Evolutionary conservation across 2,329 filamentous ascomycete species (phyloP).

Genomic region (Microcyclospora pomicola): DNA sequence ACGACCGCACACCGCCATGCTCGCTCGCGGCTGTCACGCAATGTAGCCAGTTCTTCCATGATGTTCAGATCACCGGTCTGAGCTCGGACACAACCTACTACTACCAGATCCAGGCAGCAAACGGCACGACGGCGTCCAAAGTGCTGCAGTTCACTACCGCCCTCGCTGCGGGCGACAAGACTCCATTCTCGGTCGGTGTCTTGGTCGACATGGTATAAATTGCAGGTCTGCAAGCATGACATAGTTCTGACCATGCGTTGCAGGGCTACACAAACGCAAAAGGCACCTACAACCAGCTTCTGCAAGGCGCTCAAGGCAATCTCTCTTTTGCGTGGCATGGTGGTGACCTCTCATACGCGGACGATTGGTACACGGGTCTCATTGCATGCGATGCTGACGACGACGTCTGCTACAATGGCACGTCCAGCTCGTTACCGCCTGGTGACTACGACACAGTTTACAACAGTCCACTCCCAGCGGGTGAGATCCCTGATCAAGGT

Average conservation of each 20-base stretch:
- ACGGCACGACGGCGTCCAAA: constrained; percentile 36
- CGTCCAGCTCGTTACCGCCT: constrained; percentile 27
- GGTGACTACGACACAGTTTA: constrained; percentile 28
- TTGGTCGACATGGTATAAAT: constrained; percentile 34
- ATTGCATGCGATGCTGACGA: constrained; percentile 34
- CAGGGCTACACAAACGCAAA: constrained; percentile 38
- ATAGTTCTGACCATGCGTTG: no score
- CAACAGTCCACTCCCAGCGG: constrained; percentile 29
- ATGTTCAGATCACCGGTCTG: constrained; percentile 32
- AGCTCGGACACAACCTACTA: constrained; percentile 36
- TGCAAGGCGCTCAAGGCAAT: constrained; percentile 30
- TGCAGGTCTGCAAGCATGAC: no score
- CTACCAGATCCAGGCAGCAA: constrained; percentile 36
- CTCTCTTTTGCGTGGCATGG: constrained; percentile 40
- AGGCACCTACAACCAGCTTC: constrained; percentile 34
- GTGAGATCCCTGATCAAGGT: constrained; percentile 34
- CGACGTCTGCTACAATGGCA: constrained; percentile 41
- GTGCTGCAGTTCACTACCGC: constrained; percentile 36
- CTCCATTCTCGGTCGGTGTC: constrained; percentile 33
- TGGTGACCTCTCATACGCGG: constrained; percentile 38
- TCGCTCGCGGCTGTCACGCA: constrained; percentile 33
- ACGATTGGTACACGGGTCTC: constrained; percentile 39
- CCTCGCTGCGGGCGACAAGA: constrained; percentile 28
- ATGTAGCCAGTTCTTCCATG: constrained; percentile 40
- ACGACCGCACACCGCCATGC: constrained; percentile 39